Percentiles rank a stretch among this genome's conserved stretches.
Conservation (phyloP, 305 asterid genomes). For the Solanum hybrid region DNA sequence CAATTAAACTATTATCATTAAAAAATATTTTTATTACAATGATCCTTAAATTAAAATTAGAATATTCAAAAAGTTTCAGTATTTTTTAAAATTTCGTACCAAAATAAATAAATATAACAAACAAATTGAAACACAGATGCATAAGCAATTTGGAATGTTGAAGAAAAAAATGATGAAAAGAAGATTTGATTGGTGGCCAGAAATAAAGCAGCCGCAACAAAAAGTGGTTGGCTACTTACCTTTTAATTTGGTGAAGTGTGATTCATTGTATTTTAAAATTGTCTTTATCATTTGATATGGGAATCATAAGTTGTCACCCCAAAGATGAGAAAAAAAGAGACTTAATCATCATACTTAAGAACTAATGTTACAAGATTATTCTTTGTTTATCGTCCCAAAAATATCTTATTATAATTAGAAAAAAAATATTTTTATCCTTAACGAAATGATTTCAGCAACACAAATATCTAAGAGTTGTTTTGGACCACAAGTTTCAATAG, state of each 20-base stretch:
- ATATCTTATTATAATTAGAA: too few relatives aligned
- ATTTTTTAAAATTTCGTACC: too few relatives aligned
- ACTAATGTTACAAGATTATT: background rate
- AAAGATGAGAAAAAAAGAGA: background rate
- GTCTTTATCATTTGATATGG: constrained; percentile 14
- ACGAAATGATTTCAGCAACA: background rate
- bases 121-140: too few relatives aligned
- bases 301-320: constrained; percentile 22
- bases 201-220: constrained; percentile 4
- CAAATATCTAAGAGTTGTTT: too few relatives aligned
- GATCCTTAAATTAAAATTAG: too few relatives aligned
- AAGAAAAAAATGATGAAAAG: background rate
- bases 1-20: background rate
- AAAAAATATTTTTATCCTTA: too few relatives aligned
- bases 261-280: constrained; percentile 19
- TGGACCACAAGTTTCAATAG: too few relatives aligned
- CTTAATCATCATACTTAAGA: constrained; percentile 17
- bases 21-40: too few relatives aligned
- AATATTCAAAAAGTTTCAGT: too few relatives aligned
- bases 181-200: constrained; percentile 25
- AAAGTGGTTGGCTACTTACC: background rate
- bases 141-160: background rate
- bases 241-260: background rate
- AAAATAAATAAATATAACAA: too few relatives aligned
- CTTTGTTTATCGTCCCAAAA: background rate